Evolutionary conservation across 169 alveolate genomes (phyloP).

Genomic region (Blepharisma undulans): DNA sequence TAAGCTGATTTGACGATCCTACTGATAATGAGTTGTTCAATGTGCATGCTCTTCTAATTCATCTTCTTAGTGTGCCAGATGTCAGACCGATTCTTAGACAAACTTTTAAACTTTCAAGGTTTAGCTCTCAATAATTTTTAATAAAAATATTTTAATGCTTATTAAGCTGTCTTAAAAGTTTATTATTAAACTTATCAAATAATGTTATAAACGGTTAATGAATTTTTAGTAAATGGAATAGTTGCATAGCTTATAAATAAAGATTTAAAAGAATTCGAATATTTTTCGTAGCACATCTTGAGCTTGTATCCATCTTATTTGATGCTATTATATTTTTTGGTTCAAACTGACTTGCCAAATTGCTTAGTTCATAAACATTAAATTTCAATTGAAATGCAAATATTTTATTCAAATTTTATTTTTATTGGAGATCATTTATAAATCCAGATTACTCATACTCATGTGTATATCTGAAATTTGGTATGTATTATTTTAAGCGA

Average conservation of each 20-base stretch:
- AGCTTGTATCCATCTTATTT: no score
- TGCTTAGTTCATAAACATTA: no score
- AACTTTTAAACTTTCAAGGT: neutral
- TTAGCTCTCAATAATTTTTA: neutral
- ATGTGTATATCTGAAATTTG: no score
- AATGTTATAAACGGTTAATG: neutral
- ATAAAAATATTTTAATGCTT: neutral
- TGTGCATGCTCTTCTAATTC: neutral
- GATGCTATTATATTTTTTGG: no score
- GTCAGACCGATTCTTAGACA: neutral
- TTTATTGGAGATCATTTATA: no score
- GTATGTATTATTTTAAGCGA: neutral
- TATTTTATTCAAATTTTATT: no score
- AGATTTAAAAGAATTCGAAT: neutral
- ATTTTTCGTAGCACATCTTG: neutral
- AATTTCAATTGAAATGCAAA: no score
- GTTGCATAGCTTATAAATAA: neutral
- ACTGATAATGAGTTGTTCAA: conserved; percentile 68
- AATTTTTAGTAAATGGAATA: neutral
- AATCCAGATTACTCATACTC: no score
- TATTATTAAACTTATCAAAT: neutral
- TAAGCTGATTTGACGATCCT: conserved; percentile 80
- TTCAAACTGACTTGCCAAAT: no score
- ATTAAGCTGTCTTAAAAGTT: neutral
- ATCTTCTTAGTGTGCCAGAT: neutral